These are phyloP conservation scores for Podospora comata DNA, from an alignment of 495 filamentous ascomycete species.

Conservation along the genomic window DNA sequence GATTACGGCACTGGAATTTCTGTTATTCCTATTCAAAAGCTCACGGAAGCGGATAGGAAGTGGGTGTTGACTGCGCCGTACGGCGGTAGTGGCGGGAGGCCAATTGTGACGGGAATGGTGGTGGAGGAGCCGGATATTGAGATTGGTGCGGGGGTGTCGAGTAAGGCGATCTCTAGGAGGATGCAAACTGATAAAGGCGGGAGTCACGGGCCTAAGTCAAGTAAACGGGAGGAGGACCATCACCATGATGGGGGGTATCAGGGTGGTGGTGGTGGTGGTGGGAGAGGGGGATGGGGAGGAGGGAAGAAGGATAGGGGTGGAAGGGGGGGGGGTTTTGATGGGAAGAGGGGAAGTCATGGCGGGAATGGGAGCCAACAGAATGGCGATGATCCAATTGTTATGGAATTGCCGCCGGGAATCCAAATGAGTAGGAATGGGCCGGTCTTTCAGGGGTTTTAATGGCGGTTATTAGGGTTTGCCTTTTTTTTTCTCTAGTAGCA, in stretches of 20 bases:
- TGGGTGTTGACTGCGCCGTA: constrained; percentile 96
- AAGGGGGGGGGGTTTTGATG: not conserved
- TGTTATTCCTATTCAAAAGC: constrained; percentile 82
- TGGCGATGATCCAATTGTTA: constrained; percentile 41
- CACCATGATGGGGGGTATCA: constrained; percentile 43
- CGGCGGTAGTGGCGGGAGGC: constrained; percentile 82
- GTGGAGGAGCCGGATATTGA: constrained; percentile 98
- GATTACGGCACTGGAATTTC: constrained; percentile 92
- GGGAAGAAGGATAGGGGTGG: constrained; percentile 33
- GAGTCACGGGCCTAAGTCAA: constrained; percentile 68
- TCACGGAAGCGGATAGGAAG: constrained; percentile 93
- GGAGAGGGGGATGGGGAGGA: constrained; percentile 40
- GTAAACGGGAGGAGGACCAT: constrained; percentile 52
- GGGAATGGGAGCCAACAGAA: not conserved
- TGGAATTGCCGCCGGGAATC: constrained; percentile 60
- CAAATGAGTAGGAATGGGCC: constrained; percentile 61
- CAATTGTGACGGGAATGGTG: constrained; percentile 77
- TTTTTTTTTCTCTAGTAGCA: too few relatives aligned
- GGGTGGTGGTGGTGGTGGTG: constrained; percentile 39
- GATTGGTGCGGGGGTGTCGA: constrained; percentile 94
- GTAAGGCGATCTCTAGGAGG: constrained; percentile 85
- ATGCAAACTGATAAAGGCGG: constrained; percentile 76
- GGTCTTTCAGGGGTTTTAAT: constrained; percentile 37
- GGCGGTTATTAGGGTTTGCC: not conserved
- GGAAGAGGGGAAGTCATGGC: constrained; percentile 28